Conservation (phyloP, 2,329 filamentous ascomycete species). For the Phyllosticta citrichinensis region DNA sequence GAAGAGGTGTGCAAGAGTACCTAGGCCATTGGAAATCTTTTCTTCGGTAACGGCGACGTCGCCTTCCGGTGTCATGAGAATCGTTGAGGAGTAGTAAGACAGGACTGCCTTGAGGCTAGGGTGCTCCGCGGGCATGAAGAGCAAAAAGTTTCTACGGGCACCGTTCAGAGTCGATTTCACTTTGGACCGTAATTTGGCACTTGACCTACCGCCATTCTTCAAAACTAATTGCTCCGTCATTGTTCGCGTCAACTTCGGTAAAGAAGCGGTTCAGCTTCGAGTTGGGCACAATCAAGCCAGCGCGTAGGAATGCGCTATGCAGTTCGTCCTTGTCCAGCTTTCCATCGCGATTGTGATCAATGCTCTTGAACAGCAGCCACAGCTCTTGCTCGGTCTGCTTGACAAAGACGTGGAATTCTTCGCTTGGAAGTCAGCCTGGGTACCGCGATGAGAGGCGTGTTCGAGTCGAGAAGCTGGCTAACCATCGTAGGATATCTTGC, state of each 20-base stretch:
- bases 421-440: constrained; percentile 14
- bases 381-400: constrained; percentile 79
- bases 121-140: constrained; percentile 67
- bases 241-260: constrained; percentile 76
- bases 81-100: constrained; percentile 82
- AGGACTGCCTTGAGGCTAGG: constrained; percentile 72
- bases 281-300: constrained; percentile 68
- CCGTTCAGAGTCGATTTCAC: constrained; percentile 1
- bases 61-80: constrained; percentile 85
- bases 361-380: constrained; percentile 68
- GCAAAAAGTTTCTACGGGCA: constrained; percentile 67
- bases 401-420: constrained; percentile 87
- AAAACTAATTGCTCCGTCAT: constrained; percentile 79
- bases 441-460: background rate
- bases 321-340: constrained; percentile 82
- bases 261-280: constrained; percentile 80
- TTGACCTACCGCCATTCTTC: constrained; percentile 85
- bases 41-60: constrained; percentile 90
- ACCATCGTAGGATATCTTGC: constrained; percentile 87
- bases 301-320: constrained; percentile 62
- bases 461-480: constrained; percentile 12
- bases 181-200: background rate
- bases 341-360: constrained; percentile 78
- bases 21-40: constrained; percentile 82
- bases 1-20: constrained; percentile 72